Conservation (phyloP, 495 filamentous ascomycete genomes). For the Lentithecium fluviatile region DNA sequence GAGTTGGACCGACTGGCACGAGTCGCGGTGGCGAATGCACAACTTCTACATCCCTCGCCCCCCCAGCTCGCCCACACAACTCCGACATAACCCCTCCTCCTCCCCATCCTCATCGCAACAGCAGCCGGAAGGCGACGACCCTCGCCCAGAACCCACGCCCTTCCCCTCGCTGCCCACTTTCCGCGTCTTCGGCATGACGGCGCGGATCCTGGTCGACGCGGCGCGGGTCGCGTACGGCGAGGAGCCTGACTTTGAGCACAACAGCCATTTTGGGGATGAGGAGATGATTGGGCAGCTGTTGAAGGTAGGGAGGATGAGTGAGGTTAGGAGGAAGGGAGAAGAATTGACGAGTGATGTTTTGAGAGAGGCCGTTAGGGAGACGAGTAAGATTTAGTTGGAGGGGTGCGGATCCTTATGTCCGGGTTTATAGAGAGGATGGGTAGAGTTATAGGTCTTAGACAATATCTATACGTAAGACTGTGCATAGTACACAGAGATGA, state of each 20-base stretch:
- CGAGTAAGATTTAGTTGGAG: conserved; percentile 49
- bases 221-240: conserved; percentile 77
- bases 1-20: conserved; percentile 65
- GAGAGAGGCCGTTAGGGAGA: conserved; percentile 47
- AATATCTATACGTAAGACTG: no score
- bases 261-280: conserved; percentile 78
- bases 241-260: conserved; percentile 82
- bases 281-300: conserved; percentile 63
- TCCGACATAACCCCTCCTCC: not conserved
- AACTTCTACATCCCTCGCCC: conserved; percentile 78
- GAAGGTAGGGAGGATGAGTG: conserved; percentile 59
- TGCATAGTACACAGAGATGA: no score
- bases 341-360: conserved; percentile 59
- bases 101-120: not conserved
- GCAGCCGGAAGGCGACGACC: conserved; percentile 13
- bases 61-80: conserved; percentile 27
- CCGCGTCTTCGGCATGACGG: conserved; percentile 90
- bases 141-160: conserved; percentile 23
- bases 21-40: conserved; percentile 70
- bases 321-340: conserved; percentile 53
- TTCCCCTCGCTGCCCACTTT: conserved; percentile 55
- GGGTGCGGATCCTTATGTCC: no score
- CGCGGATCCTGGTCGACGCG: conserved; percentile 79
- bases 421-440: no score
- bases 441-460: no score